Evolutionary conservation across 2,329 filamentous ascomycete species (phyloP), one percentile per base, ranked within the genome.

Genomic region (Paecilomyces niveus): DNA sequence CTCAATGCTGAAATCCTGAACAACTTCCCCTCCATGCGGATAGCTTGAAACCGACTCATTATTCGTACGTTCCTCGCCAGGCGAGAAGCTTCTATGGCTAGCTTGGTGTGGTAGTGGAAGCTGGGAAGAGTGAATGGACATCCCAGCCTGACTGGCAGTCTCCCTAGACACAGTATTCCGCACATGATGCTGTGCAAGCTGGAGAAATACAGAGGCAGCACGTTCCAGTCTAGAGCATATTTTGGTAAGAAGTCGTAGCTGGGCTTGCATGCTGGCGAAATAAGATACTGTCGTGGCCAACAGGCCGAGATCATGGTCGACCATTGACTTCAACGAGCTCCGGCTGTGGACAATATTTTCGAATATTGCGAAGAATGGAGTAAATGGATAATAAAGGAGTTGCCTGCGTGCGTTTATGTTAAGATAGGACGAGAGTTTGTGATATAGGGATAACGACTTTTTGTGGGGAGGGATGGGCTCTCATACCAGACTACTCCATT

Each of bases 401-500:
- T 45, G 35, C 35, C 35, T 45, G 7, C 3, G 24, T 26, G 24
- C 1, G 35, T 18, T 45, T n/a, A 18, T n/a, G 1, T n/a, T 8
- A 45, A 8, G 35, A 45, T 3, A 0, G 8, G 15, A n/a, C 18
- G 8, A 45, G 2, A 45, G n/a, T 18, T n/a, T 45, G 15, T 15
- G 5, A 11, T 6, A 39, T 39, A n/a, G 35, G 35, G 15, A 6
- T 10, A 2, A 18, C n/a, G 15, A 8, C 35, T 45, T 45, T 4
- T n/a, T 6, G n/a, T n/a, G 6, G 15, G 35, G n/a, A 39, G n/a
- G 35, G 15, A 45, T 55, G 13, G 29, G 21, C 2, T 15, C 24
- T 55, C 57, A 50, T 61, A 63, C 60, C 62, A 63, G n/a, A 58
- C 31, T 0, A 62, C 57, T 26, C 60, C 62, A 18, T 63, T 63